Percentiles rank a stretch among this genome's conserved stretches.
Evolutionary conservation across 768 basidiomycete genomes (phyloP).

Genomic region (Agaricus blazei): DNA sequence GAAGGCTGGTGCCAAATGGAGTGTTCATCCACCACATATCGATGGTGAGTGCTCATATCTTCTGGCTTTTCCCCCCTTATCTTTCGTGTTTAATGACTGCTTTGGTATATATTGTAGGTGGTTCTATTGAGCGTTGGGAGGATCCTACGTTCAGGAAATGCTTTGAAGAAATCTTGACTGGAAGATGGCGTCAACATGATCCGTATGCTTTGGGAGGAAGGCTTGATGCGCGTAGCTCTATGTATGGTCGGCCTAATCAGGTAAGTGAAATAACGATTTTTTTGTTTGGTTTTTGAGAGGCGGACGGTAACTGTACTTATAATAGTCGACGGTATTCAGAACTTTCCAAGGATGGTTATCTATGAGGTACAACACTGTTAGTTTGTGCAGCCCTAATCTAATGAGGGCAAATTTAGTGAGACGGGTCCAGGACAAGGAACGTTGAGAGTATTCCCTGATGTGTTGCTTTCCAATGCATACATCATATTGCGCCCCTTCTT

Average conservation of each 20-base stretch:
- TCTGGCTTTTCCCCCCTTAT: not conserved
- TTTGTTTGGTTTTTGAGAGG: not conserved
- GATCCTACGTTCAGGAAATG: slow-evolving; percentile 53
- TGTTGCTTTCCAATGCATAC: slow-evolving; percentile 65
- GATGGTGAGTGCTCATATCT: slow-evolving; percentile 26
- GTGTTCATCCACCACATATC: slow-evolving; percentile 37
- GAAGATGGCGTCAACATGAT: slow-evolving; percentile 62
- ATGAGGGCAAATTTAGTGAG: slow-evolving; percentile 30
- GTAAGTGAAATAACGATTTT: slow-evolving; percentile 18
- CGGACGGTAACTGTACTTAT: slow-evolving; percentile 1
- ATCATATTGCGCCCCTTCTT: slow-evolving; percentile 77
- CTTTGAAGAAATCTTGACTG: slow-evolving; percentile 56
- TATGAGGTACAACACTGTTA: slow-evolving; percentile 39
- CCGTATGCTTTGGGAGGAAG: slow-evolving; percentile 59
- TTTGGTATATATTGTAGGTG: not conserved
- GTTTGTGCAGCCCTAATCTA: not conserved
- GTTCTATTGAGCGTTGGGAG: slow-evolving; percentile 68
- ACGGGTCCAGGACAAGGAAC: slow-evolving; percentile 69
- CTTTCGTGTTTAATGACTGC: not conserved
- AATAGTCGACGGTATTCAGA: slow-evolving; percentile 44
- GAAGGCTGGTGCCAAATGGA: slow-evolving; percentile 58
- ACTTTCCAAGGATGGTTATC: slow-evolving; percentile 80
- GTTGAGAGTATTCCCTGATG: slow-evolving; percentile 61
- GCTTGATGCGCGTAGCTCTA: slow-evolving; percentile 53
- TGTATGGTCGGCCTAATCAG: slow-evolving; percentile 56